These are phyloP conservation scores for Pythium pectinolyticum DNA, from an alignment of 352 stramenopile species.

Conservation along the genomic window DNA sequence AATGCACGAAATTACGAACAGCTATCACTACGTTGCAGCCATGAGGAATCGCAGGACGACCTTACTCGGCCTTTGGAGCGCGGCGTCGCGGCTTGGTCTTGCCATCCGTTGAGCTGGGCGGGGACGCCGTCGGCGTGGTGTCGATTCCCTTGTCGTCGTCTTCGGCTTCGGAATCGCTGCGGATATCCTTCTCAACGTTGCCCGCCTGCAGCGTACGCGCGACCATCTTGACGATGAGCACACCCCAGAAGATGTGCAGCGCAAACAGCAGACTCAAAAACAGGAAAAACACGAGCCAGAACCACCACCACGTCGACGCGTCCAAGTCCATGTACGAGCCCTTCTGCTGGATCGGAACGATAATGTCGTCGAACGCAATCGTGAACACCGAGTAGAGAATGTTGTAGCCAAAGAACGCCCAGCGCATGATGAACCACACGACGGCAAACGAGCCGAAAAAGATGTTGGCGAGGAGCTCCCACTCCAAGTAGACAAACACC, in stretches of 20 bases:
- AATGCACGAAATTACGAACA: background rate
- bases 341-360: slow-evolving; percentile 45
- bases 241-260: slow-evolving; percentile 77
- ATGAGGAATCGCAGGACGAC: background rate
- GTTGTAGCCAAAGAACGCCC: slow-evolving; percentile 73
- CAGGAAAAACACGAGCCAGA: slow-evolving; percentile 51
- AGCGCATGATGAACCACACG: slow-evolving; percentile 73
- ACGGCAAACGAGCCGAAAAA: slow-evolving; percentile 70
- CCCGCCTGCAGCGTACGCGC: slow-evolving; percentile 54
- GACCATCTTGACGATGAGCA: slow-evolving; percentile 79
- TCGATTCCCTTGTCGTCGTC: slow-evolving; percentile 36
- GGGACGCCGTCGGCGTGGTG: slow-evolving; percentile 21
- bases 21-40: background rate
- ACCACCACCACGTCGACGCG: slow-evolving; percentile 53
- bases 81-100: slow-evolving; percentile 57
- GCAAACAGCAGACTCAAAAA: slow-evolving; percentile 63
- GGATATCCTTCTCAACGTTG: slow-evolving; percentile 82
- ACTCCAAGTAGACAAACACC: slow-evolving; percentile 77
- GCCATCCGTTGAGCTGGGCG: slow-evolving; percentile 20
- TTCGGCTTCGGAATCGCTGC: slow-evolving; percentile 75
- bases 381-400: slow-evolving; percentile 65
- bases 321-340: slow-evolving; percentile 42
- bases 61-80: slow-evolving; percentile 66
- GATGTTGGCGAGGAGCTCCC: slow-evolving; percentile 64
- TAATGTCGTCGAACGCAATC: slow-evolving; percentile 48